Evolutionary conservation across 148 eudicot species (phyloP).

Genomic region (Rhododendron vialii): DNA sequence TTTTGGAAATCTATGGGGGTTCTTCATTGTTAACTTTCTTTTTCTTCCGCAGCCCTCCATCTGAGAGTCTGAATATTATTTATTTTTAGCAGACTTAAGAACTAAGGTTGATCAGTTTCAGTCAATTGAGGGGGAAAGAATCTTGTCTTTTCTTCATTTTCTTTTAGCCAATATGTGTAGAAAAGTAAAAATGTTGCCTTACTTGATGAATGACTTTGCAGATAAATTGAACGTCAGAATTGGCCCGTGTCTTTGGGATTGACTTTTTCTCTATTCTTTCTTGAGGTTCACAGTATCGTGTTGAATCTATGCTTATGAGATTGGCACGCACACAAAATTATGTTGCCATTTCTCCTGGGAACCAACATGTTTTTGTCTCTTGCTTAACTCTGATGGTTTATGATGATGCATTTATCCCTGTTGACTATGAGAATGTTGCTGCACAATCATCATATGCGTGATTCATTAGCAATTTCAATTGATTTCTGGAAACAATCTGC

Average conservation of each 20-base stretch:
- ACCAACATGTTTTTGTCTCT: slow-evolving; percentile 52
- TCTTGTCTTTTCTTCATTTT: no score
- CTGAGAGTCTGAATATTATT: background rate
- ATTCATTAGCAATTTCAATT: background rate
- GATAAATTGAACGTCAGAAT: slow-evolving; percentile 92
- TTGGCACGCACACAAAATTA: slow-evolving; percentile 85
- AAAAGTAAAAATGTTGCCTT: background rate
- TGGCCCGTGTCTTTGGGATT: slow-evolving; percentile 91
- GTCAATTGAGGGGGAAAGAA: background rate
- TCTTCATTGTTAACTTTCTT: background rate
- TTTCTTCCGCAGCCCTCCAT: background rate
- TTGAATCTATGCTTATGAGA: slow-evolving; percentile 91
- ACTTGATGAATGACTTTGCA: slow-evolving; percentile 26
- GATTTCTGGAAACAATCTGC: background rate
- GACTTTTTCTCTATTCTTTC: slow-evolving; percentile 95
- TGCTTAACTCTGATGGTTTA: background rate
- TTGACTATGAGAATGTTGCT: background rate
- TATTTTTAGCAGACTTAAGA: background rate
- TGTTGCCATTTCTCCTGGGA: slow-evolving; percentile 84
- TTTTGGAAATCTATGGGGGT: background rate
- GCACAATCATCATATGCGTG: background rate
- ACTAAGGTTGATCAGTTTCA: background rate
- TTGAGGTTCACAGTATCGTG: slow-evolving; percentile 98
- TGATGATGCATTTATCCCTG: background rate
- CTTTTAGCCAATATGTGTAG: no score